phyloP scores from a whole-genome alignment of 805 yeast genomes.

The Danielozyma ontarioensis region DNA sequence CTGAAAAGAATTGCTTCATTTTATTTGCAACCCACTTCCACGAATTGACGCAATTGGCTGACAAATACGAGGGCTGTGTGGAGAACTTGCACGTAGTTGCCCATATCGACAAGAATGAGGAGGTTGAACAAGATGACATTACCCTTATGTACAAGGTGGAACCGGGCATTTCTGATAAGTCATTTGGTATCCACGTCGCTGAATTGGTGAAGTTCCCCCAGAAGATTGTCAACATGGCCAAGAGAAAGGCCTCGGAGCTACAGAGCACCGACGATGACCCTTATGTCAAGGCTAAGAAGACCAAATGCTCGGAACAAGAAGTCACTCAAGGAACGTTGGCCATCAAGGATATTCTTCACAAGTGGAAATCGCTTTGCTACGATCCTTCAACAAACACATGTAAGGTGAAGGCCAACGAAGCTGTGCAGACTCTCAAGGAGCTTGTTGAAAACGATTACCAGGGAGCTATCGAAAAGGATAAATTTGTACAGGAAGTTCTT shows the following conservation, averaged over 20 bases:
- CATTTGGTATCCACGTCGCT: conserved; percentile 97
- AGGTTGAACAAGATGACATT: conserved; percentile 52
- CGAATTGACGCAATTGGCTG: conserved; percentile 79
- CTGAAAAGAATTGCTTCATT: conserved; percentile 68
- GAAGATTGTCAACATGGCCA: conserved; percentile 91
- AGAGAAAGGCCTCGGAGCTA: conserved; percentile 84
- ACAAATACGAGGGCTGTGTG: conserved; percentile 52
- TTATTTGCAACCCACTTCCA: conserved; percentile 97
- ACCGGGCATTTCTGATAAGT: conserved; percentile 91
- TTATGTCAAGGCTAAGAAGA: conserved; percentile 41
- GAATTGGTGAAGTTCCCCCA: conserved; percentile 90
- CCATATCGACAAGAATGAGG: conserved; percentile 54
- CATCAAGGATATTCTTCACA: conserved; percentile 43
- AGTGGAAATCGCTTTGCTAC: conserved; percentile 49
- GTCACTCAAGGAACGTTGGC: conserved; percentile 48
- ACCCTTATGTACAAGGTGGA: conserved; percentile 92
- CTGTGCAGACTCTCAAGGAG: conserved; percentile 32
- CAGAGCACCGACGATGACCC: conserved; percentile 50
- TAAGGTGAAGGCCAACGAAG: conserved; percentile 30
- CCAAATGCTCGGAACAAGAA: conserved; percentile 49
- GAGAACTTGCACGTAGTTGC: conserved; percentile 90
- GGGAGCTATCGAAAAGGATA: conserved; percentile 19
- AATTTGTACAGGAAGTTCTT: conserved; percentile 44
- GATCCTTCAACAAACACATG: conserved; percentile 15
- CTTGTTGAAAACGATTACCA: conserved; percentile 23